Conservation (phyloP, 768 basidiomycete genomes). For the Cystofilobasidium bisporidii region DNA sequence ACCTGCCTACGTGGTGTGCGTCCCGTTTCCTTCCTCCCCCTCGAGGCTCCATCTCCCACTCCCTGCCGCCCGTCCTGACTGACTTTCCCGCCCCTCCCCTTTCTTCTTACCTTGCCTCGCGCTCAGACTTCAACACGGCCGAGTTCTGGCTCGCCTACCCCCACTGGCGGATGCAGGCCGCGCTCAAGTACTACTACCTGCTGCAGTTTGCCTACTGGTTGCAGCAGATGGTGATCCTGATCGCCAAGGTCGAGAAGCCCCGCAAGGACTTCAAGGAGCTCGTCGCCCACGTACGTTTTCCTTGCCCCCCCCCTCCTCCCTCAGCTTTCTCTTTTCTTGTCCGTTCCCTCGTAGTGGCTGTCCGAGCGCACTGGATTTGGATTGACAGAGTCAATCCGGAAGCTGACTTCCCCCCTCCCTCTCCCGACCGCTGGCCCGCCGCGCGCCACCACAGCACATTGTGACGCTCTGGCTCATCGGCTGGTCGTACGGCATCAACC, state of each 20-base stretch:
- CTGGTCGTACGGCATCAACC: conserved; percentile 29
- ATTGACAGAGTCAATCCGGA: too few species aligned
- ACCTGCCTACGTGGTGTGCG: conserved; percentile 27
- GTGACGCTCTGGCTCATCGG: conserved; percentile 88
- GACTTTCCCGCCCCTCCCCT: background rate
- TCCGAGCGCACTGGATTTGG: background rate
- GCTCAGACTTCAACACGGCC: conserved; percentile 53
- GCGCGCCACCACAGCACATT: conserved; percentile 52
- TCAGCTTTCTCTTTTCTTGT: too few species aligned
- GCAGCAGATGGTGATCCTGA: conserved; percentile 79
- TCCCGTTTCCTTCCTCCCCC: too few species aligned
- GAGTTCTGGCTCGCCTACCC: conserved; percentile 88
- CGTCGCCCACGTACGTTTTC: conserved; percentile 52
- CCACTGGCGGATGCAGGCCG: conserved; percentile 72
- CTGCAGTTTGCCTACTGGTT: conserved; percentile 90
- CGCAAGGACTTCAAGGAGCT: conserved; percentile 83
- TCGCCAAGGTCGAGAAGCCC: conserved; percentile 82
- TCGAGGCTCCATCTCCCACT: too few species aligned
- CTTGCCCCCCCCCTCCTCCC: too few species aligned
- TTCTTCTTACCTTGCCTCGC: too few species aligned
- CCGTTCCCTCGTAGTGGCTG: too few species aligned
- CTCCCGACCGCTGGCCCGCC: too few species aligned
- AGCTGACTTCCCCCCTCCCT: background rate
- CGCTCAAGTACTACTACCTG: conserved; percentile 85
- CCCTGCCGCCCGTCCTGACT: too few species aligned